A percentile compares a stretch with the other conserved stretches of the same genome.
phyloP scores from a whole-genome alignment of 148 eudicot genomes.

The Selenicereus undatus region DNA sequence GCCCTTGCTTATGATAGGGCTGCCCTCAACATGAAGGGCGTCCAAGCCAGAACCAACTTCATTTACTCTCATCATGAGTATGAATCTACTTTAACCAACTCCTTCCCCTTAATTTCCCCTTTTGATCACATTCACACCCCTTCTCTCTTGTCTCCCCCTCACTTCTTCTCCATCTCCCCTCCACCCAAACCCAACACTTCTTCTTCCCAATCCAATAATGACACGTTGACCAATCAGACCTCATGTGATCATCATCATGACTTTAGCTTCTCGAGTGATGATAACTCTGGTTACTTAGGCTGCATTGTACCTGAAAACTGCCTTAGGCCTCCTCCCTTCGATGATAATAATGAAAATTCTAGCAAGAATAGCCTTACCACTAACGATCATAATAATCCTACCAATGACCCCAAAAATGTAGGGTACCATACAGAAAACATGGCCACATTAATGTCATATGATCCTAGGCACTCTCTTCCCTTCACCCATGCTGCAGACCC shows the following conservation, averaged over 20 bases:
- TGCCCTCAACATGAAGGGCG: constrained; percentile 89
- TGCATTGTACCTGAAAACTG: constrained; percentile 84
- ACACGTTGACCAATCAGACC: constrained; percentile 22
- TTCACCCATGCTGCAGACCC: constrained; percentile 5
- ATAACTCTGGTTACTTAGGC: constrained; percentile 75
- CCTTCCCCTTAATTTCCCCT: constrained; percentile 42
- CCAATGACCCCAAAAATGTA: not conserved
- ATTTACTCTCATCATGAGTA: constrained; percentile 51
- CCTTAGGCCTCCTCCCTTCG: constrained; percentile 51
- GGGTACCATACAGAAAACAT: not conserved
- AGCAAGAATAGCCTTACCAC: not conserved
- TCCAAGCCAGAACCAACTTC: constrained; percentile 90
- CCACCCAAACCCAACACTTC: not conserved
- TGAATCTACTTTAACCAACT: constrained; percentile 14
- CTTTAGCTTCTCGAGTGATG: constrained; percentile 32
- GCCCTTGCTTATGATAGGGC: constrained; percentile 97
- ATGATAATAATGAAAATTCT: not conserved
- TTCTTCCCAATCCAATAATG: constrained; percentile 28
- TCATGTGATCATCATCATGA: constrained; percentile 15
- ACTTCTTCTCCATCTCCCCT: constrained; percentile 21
- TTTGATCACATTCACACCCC: constrained; percentile 29
- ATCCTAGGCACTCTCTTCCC: not conserved
- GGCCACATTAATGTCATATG: constrained; percentile 1
- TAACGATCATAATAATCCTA: not conserved
- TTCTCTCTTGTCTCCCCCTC: constrained; percentile 9